Evolutionary conservation across 495 filamentous ascomycete species (phyloP).

Genomic region (Oidiodendron maius): DNA sequence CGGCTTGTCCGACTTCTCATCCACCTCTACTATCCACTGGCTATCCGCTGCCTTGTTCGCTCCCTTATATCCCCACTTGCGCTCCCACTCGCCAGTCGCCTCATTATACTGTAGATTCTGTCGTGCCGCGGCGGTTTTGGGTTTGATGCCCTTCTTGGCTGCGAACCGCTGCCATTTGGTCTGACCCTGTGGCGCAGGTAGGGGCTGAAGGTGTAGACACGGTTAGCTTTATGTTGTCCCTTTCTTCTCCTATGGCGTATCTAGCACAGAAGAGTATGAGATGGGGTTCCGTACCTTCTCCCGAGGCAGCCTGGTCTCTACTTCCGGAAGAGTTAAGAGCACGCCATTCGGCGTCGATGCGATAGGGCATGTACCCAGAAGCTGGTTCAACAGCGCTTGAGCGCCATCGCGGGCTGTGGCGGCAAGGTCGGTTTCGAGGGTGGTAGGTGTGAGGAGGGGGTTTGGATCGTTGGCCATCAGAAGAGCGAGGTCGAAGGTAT

Average conservation of each 20-base stretch:
- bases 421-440: constrained; percentile 52
- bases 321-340: constrained; percentile 64
- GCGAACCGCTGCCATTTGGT: constrained; percentile 97
- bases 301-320: constrained; percentile 66
- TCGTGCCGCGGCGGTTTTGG: constrained; percentile 59
- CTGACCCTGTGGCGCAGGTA: constrained; percentile 69
- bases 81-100: constrained; percentile 78
- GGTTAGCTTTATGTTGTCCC: not conserved
- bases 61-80: constrained; percentile 92
- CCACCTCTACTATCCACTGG: constrained; percentile 88
- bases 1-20: constrained; percentile 65
- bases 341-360: constrained; percentile 59
- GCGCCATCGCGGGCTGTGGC: constrained; percentile 75
- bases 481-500: constrained; percentile 88
- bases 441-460: constrained; percentile 42
- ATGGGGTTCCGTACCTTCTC: constrained; percentile 51
- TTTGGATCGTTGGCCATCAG: constrained; percentile 78
- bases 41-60: constrained; percentile 74
- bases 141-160: constrained; percentile 87
- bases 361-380: constrained; percentile 81
- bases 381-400: constrained; percentile 82
- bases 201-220: constrained; percentile 34
- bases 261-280: not conserved
- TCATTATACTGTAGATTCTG: constrained; percentile 80
- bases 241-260: too few species aligned